Base-by-base conservation (phyloP, 345 rosid genomes). In the Eucalyptus erythrocorys region DNA sequence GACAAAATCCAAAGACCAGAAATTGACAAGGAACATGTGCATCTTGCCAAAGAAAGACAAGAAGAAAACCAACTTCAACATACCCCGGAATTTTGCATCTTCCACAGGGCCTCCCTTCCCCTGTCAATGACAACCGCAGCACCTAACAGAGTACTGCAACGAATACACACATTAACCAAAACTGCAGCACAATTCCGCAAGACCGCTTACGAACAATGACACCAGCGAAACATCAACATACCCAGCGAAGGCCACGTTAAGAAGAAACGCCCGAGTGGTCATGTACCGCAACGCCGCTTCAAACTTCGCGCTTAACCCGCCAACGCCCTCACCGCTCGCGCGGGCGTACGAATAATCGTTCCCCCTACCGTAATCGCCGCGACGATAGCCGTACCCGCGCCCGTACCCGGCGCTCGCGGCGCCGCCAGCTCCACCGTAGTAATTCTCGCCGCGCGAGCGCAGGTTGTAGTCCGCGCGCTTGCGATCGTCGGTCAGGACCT, bases 391-490 rank as follows among this genome's bases (percentile, higher is more conserved):
- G 37, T 88, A 91, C 82, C 93, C 90, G 86, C 87, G 91, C 87
- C 93, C 89, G 88, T 92, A 87, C 19, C 89, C 90, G 26, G 48
- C 49, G 87, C 86, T 42, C 16, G 91, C 89, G 43, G 89, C 87
- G 45, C 90, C 86, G 12, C 91, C 85, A 22, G 86, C 59, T 86
- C 93, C 79, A 47, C 89, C 88, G 21, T 88, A 64, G 80, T 89
- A 86, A 26, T 88, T 71, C 16, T 90, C 88, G 48, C 91, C 89
- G 79, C 92, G 85, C 37, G 90, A 86, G 24, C 80, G 90, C 61
- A 91, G 40, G 88, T 96, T 93, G 91, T 96, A 97, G 48, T 92
- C 90, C 47, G 98, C 93, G 61, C 99, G 99, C 90, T 93, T 96
- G 47, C 90, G 90, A 80, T 96, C 96, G 90, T 96, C 95, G 90